Base-by-base conservation (phyloP, 257 asterid species). In the Petunia axillaris region DNA sequence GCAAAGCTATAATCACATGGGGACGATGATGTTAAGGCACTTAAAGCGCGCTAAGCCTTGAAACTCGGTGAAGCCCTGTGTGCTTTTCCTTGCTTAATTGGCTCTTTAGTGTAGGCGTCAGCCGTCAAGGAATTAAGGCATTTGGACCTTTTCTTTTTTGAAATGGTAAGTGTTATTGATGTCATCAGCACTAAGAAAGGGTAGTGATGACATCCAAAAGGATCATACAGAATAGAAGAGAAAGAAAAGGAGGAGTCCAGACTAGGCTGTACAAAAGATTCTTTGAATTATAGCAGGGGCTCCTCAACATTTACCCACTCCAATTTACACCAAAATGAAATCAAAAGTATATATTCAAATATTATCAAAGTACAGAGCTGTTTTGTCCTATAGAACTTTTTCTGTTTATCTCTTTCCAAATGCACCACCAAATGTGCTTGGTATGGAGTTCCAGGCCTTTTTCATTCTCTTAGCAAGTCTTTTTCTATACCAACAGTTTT, bases 201-300 rank as follows among this genome's bases (percentile, higher is more conserved):
- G 35, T 41, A 25, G 25, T 71, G 44, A 8, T 48, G 48, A 6
- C 44, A 71, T 71, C 43, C 43, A 14, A 71, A 48, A 71, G 25
- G 16, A 71, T 25, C 13, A 48, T 43, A 44, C 44, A 25, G 11
- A 52, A 64, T 2, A 64, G 14, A 10, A 4, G 3, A 52, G 11
- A 52, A 10, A 48, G 4, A 25, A 71, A 48, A 11, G 77, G 60
- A 71, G 59, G 77, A 71, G 77, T 39, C 77, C 44, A 48, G 60
- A 46, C 60, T 2, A 71, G 25, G 77, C 10, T 50, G 10, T 50
- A 11, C 77, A 48, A 71, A 48, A 37, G 25, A 71, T 35, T 71
- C 77, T 14, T 4, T 15, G 62, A 14, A 57, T 35, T 57, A 35
- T 15, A 57, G 62, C 62, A 57, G 11, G 62, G 16, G 62, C 36